Base-by-base conservation (phyloP, 768 basidiomycete genomes). In the Russula compacta region DNA sequence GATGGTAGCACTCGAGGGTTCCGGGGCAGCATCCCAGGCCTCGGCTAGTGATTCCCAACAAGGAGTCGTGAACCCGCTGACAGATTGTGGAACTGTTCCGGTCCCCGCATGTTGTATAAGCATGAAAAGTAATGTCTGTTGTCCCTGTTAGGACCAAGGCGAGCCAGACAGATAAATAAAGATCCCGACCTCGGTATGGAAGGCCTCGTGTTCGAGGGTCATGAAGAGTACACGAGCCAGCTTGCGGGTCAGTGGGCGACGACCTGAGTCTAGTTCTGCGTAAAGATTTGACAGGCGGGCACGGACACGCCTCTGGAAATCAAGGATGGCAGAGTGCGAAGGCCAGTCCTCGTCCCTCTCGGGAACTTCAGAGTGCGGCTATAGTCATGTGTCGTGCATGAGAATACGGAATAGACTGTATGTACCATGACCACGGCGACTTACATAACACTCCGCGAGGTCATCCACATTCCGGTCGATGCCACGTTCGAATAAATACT, bases 401-500 rank as follows among this genome's bases (percentile, higher is more conserved):
- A 38, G 24, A 7, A 47, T 4, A 24, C 5, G 4, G 19, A 50
- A 24, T 3, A 29, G 24, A 3, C 24, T 29, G 24, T 29, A 29
- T 29, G 24, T 29, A 73, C 11, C 11, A 35, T 14, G 9, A n/a
- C 8, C 32, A 44, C 2, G 32, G 14, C 7, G 3, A 72, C 85
- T 55, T 72, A 93, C 92, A 69, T 98, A 92, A 64, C 89, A 90
- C 70, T 85, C 76, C 4, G 81, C 83, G 0, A 93, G 92, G 68
- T 97, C 90, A 61, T 97, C 89, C 29, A 98, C 93, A 67, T 87
- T 83, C 0, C 97, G 97, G 66, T 98, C 97, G 67, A 99, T 95
- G 8, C 97, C 97, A 40, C 95, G 84, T 85, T 91, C 89, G 59
- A 92, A 92, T 21, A 91, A 86, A 65, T 82, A 74, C 87, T 89